Conservation (phyloP, 2,329 filamentous ascomycete genomes). For the Alternaria alternata region DNA sequence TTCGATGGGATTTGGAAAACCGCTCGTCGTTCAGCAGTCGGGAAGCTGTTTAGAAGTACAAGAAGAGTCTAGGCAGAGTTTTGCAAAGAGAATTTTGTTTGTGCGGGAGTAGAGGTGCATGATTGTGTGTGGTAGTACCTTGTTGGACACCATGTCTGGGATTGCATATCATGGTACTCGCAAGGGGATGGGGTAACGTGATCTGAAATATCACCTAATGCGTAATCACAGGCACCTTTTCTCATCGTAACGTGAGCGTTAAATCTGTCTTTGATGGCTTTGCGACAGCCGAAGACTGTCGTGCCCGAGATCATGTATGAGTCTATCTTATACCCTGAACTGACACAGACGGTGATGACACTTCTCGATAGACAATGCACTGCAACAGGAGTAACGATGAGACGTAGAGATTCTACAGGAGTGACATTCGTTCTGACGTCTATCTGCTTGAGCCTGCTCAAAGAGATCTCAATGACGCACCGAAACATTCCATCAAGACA, state of each 20-base stretch:
- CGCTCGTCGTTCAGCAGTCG: background rate
- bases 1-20: background rate
- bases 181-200: background rate
- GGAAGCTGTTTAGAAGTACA: background rate
- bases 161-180: conserved; percentile 6
- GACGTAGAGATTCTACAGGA: background rate
- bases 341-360: background rate
- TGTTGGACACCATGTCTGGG: conserved; percentile 13
- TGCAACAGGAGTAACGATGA: background rate
- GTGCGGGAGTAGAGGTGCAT: background rate
- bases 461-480: background rate
- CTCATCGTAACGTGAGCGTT: background rate
- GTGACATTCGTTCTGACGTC: background rate
- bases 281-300: background rate
- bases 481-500: background rate
- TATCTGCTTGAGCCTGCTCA: background rate
- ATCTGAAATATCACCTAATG: background rate
- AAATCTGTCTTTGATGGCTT: background rate
- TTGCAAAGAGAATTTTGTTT: background rate
- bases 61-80: background rate
- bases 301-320: background rate
- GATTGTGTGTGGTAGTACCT: conserved; percentile 15
- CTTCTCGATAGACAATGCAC: background rate
- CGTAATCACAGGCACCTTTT: too few species aligned
- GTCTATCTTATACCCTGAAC: background rate